Conservation (phyloP, 1,284 basidiomycete genomes). For the Dichomitus squalens region DNA sequence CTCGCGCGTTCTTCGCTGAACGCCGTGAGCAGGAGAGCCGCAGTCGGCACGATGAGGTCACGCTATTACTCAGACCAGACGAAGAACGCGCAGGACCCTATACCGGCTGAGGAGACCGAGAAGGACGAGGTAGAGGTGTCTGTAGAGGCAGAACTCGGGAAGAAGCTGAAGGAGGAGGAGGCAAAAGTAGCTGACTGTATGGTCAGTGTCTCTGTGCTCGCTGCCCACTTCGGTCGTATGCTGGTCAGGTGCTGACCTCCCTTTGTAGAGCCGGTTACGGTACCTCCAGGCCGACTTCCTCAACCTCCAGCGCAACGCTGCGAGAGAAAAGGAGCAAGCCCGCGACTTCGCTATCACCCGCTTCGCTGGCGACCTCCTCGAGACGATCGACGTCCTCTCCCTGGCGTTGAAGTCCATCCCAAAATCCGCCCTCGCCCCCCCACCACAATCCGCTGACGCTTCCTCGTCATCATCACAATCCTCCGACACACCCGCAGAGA, state of each 20-base stretch:
- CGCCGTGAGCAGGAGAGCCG: slow-evolving; percentile 30
- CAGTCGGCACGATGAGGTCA: slow-evolving; percentile 19
- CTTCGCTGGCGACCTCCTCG: slow-evolving; percentile 89
- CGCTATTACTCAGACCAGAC: slow-evolving; percentile 57
- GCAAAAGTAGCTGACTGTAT: slow-evolving; percentile 74
- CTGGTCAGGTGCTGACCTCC: slow-evolving; percentile 10
- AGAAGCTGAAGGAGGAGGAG: slow-evolving; percentile 72
- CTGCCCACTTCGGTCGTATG: not conserved
- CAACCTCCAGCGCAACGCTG: slow-evolving; percentile 90
- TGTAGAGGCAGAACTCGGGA: slow-evolving; percentile 39
- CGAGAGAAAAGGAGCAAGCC: slow-evolving; percentile 90
- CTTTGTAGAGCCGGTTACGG: slow-evolving; percentile 72
- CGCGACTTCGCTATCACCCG: slow-evolving; percentile 91
- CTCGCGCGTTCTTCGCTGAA: slow-evolving; percentile 39
- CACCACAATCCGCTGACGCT: slow-evolving; percentile 24
- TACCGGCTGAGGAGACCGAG: slow-evolving; percentile 28
- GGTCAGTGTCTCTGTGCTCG: slow-evolving; percentile 39
- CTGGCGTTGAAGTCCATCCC: slow-evolving; percentile 91
- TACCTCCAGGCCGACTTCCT: slow-evolving; percentile 94
- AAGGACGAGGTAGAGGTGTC: slow-evolving; percentile 25
- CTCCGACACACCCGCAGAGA: slow-evolving; percentile 42
- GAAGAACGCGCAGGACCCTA: slow-evolving; percentile 33
- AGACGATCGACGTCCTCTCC: slow-evolving; percentile 90
- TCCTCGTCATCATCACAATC: slow-evolving; percentile 28
- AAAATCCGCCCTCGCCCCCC: slow-evolving; percentile 42